Conservation (phyloP, 345 rosid species). For the Eucalyptus cloeziana region DNA sequence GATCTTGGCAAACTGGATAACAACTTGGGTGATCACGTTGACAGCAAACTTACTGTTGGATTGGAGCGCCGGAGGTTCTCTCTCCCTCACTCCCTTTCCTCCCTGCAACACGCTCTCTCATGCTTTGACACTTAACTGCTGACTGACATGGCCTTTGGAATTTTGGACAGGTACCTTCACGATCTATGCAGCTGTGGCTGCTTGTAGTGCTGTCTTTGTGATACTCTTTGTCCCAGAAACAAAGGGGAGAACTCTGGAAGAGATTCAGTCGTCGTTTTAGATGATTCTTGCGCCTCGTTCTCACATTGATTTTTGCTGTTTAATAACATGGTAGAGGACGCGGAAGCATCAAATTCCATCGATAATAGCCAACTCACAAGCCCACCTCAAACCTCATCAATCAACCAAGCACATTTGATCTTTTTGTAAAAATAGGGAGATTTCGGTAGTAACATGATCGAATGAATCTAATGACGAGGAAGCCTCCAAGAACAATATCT, state of each 20-base stretch:
- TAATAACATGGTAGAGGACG: not conserved
- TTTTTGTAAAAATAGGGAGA: not conserved
- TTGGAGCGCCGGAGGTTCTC: constrained; percentile 34
- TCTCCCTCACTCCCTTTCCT: not conserved
- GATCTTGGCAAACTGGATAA: constrained; percentile 18
- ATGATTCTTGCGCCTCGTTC: not conserved
- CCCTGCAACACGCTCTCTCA: not conserved
- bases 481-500: not conserved
- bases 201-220: constrained; percentile 28
- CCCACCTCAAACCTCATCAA: not conserved
- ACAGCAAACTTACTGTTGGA: constrained; percentile 30
- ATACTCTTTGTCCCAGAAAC: constrained; percentile 56
- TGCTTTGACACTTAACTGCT: not conserved
- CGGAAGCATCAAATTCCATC: not conserved
- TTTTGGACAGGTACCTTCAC: constrained; percentile 42
- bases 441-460: not conserved
- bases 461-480: not conserved
- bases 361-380: not conserved
- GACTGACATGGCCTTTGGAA: not conserved
- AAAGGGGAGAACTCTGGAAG: constrained; percentile 62
- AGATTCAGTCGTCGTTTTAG: constrained; percentile 60
- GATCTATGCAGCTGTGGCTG: constrained; percentile 28
- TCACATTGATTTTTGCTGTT: not conserved
- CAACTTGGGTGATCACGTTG: constrained; percentile 18
- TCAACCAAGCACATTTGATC: not conserved